Percentiles rank a stretch among this genome's conserved stretches.
Evolutionary conservation across 1,284 basidiomycete genomes (phyloP).

Genomic region (Trametes versicolor): DNA sequence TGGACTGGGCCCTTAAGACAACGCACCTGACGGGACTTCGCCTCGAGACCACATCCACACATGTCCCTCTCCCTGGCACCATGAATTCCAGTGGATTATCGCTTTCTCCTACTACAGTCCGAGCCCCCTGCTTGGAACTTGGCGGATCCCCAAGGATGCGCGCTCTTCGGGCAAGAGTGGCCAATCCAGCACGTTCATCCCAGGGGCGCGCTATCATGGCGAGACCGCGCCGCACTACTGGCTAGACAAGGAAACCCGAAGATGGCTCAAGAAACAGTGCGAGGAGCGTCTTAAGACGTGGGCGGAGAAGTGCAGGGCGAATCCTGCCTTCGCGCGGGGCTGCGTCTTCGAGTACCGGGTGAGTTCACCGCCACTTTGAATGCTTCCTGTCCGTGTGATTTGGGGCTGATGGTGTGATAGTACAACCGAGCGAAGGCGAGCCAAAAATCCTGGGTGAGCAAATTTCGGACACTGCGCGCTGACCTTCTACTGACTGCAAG

Average conservation of each 20-base stretch:
- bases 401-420: neutral
- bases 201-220: neutral
- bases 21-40: neutral
- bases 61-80: neutral
- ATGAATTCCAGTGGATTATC: neutral
- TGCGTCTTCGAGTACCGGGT: slow-evolving; percentile 8
- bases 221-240: neutral
- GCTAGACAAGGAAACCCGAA: neutral
- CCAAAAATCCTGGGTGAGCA: neutral
- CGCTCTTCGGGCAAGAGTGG: neutral
- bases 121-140: neutral
- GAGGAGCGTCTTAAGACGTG: neutral
- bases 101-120: slow-evolving; percentile 7
- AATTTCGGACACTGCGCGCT: neutral
- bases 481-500: neutral
- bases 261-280: neutral
- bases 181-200: neutral
- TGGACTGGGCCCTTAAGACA: neutral
- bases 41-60: neutral
- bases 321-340: neutral
- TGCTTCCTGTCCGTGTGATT: neutral
- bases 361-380: neutral
- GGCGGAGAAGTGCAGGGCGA: neutral
- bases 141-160: neutral
- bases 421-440: neutral